Conservation (phyloP, 2,329 filamentous ascomycete species). For the Bertia moriformis region DNA sequence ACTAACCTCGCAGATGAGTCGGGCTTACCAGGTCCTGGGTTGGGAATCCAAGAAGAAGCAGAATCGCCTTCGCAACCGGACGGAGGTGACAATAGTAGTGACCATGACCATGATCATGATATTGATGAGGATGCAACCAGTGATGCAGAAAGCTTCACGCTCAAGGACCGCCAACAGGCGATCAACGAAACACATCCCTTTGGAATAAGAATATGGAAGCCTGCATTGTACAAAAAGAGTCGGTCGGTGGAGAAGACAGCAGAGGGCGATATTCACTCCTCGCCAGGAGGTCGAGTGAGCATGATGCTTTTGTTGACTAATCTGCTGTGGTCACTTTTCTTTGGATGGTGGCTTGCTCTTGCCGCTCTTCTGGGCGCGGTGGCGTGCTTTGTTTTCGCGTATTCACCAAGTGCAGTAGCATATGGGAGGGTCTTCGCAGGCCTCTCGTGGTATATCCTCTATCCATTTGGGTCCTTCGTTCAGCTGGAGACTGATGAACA, state of each 20-base stretch:
- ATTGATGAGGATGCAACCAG: slow-evolving; percentile 9
- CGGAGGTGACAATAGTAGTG: slow-evolving; percentile 7
- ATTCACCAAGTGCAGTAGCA: slow-evolving; percentile 64
- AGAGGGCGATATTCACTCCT: slow-evolving; percentile 91
- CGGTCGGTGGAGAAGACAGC: slow-evolving; percentile 92
- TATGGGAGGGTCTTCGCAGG: slow-evolving; percentile 80
- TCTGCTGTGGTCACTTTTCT: slow-evolving; percentile 73
- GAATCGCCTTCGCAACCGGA: slow-evolving; percentile 23
- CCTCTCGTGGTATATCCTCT: slow-evolving; percentile 74
- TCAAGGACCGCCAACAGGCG: slow-evolving; percentile 90
- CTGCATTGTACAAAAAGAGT: slow-evolving; percentile 92
- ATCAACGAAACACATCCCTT: slow-evolving; percentile 99
- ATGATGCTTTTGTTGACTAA: slow-evolving; percentile 80
- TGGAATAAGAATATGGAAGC: slow-evolving; percentile 97
- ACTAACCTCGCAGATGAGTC: slow-evolving; percentile 18
- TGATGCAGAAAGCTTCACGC: slow-evolving; percentile 91
- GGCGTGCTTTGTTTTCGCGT: slow-evolving; percentile 67
- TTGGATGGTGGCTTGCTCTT: slow-evolving; percentile 89
- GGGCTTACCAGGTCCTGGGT: slow-evolving; percentile 11
- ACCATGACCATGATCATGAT: slow-evolving; percentile 5
- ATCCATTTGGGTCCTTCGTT: slow-evolving; percentile 94
- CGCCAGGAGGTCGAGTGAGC: slow-evolving; percentile 75
- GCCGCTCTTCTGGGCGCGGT: slow-evolving; percentile 61
- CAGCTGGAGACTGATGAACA: slow-evolving; percentile 85
- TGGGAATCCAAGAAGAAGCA: no score